phyloP scores from a whole-genome alignment of 345 rosid genomes.

The Syzygium aromaticum region DNA sequence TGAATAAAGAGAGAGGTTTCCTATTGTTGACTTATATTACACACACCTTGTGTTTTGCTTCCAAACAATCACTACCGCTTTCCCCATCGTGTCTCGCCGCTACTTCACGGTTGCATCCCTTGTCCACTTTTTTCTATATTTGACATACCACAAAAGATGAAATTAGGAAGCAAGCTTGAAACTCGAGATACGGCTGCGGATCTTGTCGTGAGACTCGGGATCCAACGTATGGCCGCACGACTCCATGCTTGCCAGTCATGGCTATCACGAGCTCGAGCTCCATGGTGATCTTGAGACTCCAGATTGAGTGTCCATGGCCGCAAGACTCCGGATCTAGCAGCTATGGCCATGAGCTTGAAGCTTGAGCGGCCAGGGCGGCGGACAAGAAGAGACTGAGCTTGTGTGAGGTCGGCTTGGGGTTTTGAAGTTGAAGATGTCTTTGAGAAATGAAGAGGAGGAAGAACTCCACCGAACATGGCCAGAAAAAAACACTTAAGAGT shows the following conservation, averaged over 20 bases:
- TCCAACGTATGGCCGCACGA: background rate
- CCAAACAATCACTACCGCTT: too few species aligned
- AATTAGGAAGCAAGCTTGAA: background rate
- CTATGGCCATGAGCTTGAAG: background rate
- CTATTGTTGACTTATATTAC: too few species aligned
- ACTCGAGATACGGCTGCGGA: background rate
- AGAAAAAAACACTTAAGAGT: too few species aligned
- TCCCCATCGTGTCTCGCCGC: too few species aligned
- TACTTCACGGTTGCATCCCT: background rate
- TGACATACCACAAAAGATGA: background rate
- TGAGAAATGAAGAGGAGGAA: too few species aligned
- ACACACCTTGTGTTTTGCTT: too few species aligned
- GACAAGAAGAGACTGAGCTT: too few species aligned
- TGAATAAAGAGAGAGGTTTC: too few species aligned
- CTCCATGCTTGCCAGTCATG: background rate
- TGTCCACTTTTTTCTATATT: background rate
- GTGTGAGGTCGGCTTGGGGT: too few species aligned
- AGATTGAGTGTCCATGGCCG: background rate
- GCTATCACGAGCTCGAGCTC: background rate
- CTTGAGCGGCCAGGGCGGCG: too few species aligned
- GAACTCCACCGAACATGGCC: too few species aligned
- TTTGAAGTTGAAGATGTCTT: too few species aligned
- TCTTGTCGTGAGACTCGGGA: background rate
- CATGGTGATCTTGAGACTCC: background rate
- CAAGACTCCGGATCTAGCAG: background rate